A percentile compares a stretch with the other conserved stretches of the same genome.
These are phyloP conservation scores for Parietichytrium sp. DNA, from an alignment of 108 stramenopile genomes.

Conservation along the genomic window DNA sequence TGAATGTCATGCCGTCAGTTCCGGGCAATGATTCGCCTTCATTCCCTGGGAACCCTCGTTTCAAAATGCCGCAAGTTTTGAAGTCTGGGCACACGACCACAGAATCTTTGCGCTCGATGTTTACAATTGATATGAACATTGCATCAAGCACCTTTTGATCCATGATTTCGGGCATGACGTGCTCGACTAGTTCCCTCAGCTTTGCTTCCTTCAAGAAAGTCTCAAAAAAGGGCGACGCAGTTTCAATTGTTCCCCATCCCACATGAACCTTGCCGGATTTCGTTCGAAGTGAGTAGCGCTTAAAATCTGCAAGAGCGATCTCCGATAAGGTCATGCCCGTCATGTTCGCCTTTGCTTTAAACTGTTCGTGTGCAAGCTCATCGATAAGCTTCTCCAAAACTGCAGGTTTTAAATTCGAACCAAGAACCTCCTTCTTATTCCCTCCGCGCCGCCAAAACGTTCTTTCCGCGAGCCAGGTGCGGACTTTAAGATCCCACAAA, in stretches of 20 bases:
- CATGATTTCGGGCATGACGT: neutral
- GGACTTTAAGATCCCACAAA: neutral
- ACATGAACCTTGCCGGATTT: neutral
- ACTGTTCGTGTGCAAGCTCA: neutral
- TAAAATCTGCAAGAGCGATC: neutral
- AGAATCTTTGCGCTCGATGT: neutral
- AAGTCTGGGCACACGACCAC: neutral
- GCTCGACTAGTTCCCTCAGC: neutral
- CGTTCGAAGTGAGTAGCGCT: neutral
- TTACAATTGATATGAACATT: slow-evolving; percentile 1
- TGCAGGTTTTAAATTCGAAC: neutral
- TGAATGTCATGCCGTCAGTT: neutral
- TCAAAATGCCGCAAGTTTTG: neutral
- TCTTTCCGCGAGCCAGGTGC: neutral
- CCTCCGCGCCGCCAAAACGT: neutral
- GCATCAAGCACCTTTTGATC: neutral
- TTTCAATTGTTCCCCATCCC: slow-evolving; percentile 30
- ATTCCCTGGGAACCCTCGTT: neutral
- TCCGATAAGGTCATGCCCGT: neutral
- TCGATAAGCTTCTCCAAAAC: neutral
- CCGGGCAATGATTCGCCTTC: neutral
- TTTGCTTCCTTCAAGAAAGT: neutral
- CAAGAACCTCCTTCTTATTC: neutral
- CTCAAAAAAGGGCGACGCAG: slow-evolving; percentile 7
- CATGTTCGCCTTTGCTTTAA: slow-evolving; percentile 16